Percentiles rank a stretch among this genome's conserved stretches.
phyloP scores from a whole-genome alignment of 106 monocot genomes.

The Acorus gramineus region DNA sequence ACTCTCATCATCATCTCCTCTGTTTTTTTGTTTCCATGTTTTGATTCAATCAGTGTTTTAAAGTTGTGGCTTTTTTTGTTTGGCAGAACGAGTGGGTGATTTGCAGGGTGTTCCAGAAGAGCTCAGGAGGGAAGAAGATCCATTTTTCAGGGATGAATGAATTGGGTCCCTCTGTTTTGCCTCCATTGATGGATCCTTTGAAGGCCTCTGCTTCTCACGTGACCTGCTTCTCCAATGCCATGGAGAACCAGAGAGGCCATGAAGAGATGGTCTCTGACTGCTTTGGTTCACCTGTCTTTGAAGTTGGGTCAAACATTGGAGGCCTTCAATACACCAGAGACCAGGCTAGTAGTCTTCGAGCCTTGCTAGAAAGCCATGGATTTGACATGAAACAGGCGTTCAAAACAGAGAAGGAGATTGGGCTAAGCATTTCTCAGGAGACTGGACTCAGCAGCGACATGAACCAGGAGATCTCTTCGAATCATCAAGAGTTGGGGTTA shows the following conservation, averaged over 20 bases:
- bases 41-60: not conserved
- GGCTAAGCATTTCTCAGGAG: slow-evolving; percentile 21
- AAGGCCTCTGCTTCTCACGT: slow-evolving; percentile 19
- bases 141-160: not conserved
- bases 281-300: not conserved
- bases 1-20: not conserved
- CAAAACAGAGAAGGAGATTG: slow-evolving; percentile 20
- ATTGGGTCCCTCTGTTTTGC: slow-evolving; percentile 3
- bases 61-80: not conserved
- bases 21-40: not conserved
- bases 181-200: slow-evolving; percentile 24
- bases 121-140: slow-evolving; percentile 8
- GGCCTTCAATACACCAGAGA: not conserved
- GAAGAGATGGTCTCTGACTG: slow-evolving; percentile 14
- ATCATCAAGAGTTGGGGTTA: not conserved
- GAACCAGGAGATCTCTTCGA: slow-evolving; percentile 29
- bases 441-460: slow-evolving; percentile 24
- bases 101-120: slow-evolving; percentile 33
- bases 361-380: slow-evolving; percentile 12
- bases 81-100: slow-evolving; percentile 42
- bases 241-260: slow-evolving; percentile 16
- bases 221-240: slow-evolving; percentile 61
- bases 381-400: not conserved
- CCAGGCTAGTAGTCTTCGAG: slow-evolving; percentile 3
- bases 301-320: too few species aligned